Conservation (phyloP, 345 rosid species). For the Rhodomyrtus tomentosa region DNA sequence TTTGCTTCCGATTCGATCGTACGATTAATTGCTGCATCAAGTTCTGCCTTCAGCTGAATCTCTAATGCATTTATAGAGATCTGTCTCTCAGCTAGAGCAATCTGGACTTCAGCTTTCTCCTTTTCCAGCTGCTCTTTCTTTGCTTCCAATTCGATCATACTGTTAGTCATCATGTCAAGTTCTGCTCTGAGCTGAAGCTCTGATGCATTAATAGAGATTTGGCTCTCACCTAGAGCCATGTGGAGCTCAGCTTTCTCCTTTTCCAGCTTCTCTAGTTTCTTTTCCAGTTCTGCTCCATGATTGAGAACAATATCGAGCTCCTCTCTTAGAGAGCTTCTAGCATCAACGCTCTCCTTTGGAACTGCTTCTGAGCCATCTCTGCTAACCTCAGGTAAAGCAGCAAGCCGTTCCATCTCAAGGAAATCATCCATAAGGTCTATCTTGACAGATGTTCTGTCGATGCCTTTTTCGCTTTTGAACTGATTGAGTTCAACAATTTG, state of each 20-base stretch:
- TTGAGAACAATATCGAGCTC: slow-evolving; percentile 34
- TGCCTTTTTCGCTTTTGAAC: slow-evolving; percentile 32
- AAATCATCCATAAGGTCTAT: slow-evolving; percentile 91
- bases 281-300: slow-evolving; percentile 24
- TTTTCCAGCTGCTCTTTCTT: background rate
- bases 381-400: slow-evolving; percentile 46
- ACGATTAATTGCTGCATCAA: background rate
- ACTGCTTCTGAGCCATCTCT: slow-evolving; percentile 23
- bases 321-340: slow-evolving; percentile 27
- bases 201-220: slow-evolving; percentile 6
- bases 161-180: background rate
- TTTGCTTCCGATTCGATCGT: background rate
- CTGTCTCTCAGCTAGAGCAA: slow-evolving; percentile 28
- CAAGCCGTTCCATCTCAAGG: slow-evolving; percentile 93
- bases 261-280: slow-evolving; percentile 10
- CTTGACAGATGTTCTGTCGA: slow-evolving; percentile 30
- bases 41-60: background rate
- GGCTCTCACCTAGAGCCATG: slow-evolving; percentile 33
- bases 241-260: slow-evolving; percentile 33
- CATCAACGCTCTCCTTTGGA: slow-evolving; percentile 17
- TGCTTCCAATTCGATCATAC: background rate
- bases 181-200: background rate
- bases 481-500: slow-evolving; percentile 33
- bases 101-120: slow-evolving; percentile 27
- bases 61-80: slow-evolving; percentile 5